phyloP scores from a whole-genome alignment of 352 stramenopile genomes.

The Globisporangium megalacanthum region DNA sequence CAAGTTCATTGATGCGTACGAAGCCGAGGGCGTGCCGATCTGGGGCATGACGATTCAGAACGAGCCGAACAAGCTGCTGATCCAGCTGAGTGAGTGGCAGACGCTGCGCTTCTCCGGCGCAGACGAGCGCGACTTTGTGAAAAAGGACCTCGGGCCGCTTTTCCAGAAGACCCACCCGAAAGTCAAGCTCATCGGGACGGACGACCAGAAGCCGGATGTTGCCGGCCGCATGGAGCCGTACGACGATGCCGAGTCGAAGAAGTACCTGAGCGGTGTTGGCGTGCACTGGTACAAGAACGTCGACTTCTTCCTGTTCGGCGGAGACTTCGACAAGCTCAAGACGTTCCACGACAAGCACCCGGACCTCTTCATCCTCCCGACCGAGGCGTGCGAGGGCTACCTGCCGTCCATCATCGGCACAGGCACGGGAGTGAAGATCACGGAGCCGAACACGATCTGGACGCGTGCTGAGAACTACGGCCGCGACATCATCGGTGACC shows the following conservation, averaged over 20 bases:
- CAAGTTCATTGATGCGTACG: conserved; percentile 84
- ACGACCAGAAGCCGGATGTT: conserved; percentile 86
- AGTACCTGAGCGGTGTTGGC: conserved; percentile 81
- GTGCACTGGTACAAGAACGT: conserved; percentile 87
- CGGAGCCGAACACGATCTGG: conserved; percentile 45
- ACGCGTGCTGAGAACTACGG: conserved; percentile 69
- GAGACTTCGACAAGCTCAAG: conserved; percentile 42
- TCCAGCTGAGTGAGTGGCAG: conserved; percentile 49
- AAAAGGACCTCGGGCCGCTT: conserved; percentile 66
- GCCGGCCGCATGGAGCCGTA: conserved; percentile 34
- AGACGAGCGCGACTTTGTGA: conserved; percentile 64
- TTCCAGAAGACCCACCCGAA: conserved; percentile 61
- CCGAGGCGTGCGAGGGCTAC: conserved; percentile 73
- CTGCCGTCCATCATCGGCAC: conserved; percentile 42
- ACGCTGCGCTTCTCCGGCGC: conserved; percentile 34
- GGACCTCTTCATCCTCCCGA: conserved; percentile 76
- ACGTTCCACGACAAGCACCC: conserved; percentile 51
- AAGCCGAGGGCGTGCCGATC: conserved; percentile 59
- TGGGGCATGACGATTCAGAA: conserved; percentile 86
- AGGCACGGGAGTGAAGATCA: conserved; percentile 36
- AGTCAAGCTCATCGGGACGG: conserved; percentile 77
- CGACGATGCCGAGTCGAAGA: conserved; percentile 36
- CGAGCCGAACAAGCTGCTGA: conserved; percentile 48
- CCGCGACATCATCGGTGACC: conserved; percentile 83
- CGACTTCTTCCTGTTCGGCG: conserved; percentile 39